Base-by-base conservation (phyloP, 305 asterid species). In the Euphrasia arctica region DNA sequence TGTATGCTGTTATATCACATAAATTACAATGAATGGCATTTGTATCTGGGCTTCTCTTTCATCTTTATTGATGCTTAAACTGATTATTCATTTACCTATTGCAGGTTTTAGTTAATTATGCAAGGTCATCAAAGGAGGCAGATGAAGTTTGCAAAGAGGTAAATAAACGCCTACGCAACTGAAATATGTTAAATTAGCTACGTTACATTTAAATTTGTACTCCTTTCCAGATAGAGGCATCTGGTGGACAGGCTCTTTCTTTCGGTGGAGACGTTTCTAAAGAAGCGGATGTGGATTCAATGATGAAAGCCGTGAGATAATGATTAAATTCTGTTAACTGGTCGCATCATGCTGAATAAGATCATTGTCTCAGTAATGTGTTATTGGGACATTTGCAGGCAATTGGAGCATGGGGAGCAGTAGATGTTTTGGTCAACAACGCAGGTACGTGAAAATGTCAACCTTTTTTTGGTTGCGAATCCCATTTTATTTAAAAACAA, bases 81-180 rank as follows among this genome's bases (percentile, higher is more conserved):
- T 64, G 66, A 70, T 59, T 60, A 48, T 36, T 66, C 28, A 34
- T 31, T 32, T 59, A 2, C 58, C 59, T 64, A 18, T 66, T 77
- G 58, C 78, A 88, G 96, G 82, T 93, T 79, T 84, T 93, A 73
- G 97, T 93, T 70, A 93, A 93, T 71, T 93, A 93, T 75, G 95
- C 96, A 45, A 87, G 98, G 83, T 93, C 98, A 48, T 88, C 97
- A 13, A 90, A 80, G 80, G 97, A 93, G 67, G 98, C 96, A 5
- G 97, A 87, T 57, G 96, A 87, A 72, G 98, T 93, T 39, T 88
- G 95, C 87, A 87, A 82, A 74, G 87, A 83, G 98, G 98, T 90
- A 39, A 39, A 39, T 29, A 29, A 29, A 29, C 3, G 32, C 32
- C 2, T 29, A 29, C 32, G 4, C 4, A 29, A 29, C 32, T 29